phyloP scores from a whole-genome alignment of 192 early-diverging fungal species.

The Podila epicladia region DNA sequence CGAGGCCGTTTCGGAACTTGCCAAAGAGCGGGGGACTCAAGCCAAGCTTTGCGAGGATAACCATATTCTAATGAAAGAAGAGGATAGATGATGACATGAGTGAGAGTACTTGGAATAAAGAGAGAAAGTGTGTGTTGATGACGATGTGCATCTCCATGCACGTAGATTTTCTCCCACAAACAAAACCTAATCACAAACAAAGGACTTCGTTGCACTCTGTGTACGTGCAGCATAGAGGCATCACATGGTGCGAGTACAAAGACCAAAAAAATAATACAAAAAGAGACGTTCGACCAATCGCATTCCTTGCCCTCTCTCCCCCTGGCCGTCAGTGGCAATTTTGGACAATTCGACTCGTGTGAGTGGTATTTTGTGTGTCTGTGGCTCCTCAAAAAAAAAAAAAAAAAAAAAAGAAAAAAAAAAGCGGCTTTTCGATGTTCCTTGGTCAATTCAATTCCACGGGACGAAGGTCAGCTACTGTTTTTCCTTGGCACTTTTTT shows the following conservation, averaged over 20 bases:
- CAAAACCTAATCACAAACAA: too few species aligned
- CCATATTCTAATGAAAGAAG: constrained; percentile 74
- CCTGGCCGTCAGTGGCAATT: too few species aligned
- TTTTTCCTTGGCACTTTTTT: too few species aligned
- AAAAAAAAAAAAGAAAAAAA: too few species aligned
- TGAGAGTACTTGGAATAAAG: background rate
- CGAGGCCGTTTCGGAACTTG: constrained; percentile 90
- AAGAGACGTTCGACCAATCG: too few species aligned
- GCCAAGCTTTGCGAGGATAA: constrained; percentile 71
- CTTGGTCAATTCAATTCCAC: too few species aligned
- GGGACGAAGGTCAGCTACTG: too few species aligned
- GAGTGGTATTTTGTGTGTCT: too few species aligned
- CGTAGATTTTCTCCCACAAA: too few species aligned
- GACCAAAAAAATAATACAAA: background rate
- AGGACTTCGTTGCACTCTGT: background rate
- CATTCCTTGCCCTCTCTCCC: too few species aligned
- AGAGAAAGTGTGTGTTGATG: background rate
- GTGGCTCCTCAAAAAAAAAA: background rate
- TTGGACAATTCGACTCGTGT: too few species aligned
- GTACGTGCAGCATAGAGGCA: constrained; percentile 3
- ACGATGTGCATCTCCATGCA: background rate
- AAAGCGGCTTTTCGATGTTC: too few species aligned
- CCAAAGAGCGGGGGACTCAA: constrained; percentile 85
- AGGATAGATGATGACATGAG: background rate
- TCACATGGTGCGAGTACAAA: constrained; percentile 11